Percentiles rank a stretch among this genome's conserved stretches.
phyloP scores from a whole-genome alignment of 495 filamentous ascomycete genomes.

The Neurospora africana region DNA sequence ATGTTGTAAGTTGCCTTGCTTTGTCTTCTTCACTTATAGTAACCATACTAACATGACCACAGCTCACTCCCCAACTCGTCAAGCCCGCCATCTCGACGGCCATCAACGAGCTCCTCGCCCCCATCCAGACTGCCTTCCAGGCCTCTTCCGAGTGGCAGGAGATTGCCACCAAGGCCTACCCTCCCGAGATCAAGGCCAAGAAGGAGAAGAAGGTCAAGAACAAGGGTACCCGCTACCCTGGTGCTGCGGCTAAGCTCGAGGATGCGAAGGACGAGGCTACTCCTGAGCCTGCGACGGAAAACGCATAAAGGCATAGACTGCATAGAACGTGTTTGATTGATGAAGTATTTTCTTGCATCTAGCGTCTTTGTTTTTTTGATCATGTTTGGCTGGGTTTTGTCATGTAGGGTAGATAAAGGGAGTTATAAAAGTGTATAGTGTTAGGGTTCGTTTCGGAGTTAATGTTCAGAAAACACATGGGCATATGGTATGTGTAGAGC shows the following conservation, averaged over 20 bases:
- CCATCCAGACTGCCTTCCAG: slow-evolving; percentile 64
- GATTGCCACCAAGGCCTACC: slow-evolving; percentile 72
- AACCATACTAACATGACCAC: slow-evolving; percentile 10
- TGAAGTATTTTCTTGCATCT: background rate
- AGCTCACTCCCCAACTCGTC: slow-evolving; percentile 76
- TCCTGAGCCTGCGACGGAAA: background rate
- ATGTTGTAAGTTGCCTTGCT: slow-evolving; percentile 50
- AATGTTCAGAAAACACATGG: background rate
- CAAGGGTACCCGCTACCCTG: slow-evolving; percentile 54
- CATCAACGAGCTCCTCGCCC: slow-evolving; percentile 59
- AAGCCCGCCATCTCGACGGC: slow-evolving; percentile 66
- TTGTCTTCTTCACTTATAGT: background rate
- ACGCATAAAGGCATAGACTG: background rate
- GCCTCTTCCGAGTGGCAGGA: slow-evolving; percentile 70
- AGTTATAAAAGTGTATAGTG: background rate
- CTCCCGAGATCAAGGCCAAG: slow-evolving; percentile 44
- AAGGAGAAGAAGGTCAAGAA: slow-evolving; percentile 70
- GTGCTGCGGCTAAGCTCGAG: background rate
- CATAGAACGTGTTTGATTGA: background rate
- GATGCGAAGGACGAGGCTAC: background rate
- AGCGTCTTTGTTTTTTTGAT: background rate
- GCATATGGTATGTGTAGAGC: background rate
- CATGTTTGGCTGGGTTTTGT: background rate
- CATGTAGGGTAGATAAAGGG: background rate
- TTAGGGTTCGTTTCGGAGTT: background rate